Evolutionary conservation across 495 filamentous ascomycete species (phyloP).

Genomic region (Penicillium turbatum): DNA sequence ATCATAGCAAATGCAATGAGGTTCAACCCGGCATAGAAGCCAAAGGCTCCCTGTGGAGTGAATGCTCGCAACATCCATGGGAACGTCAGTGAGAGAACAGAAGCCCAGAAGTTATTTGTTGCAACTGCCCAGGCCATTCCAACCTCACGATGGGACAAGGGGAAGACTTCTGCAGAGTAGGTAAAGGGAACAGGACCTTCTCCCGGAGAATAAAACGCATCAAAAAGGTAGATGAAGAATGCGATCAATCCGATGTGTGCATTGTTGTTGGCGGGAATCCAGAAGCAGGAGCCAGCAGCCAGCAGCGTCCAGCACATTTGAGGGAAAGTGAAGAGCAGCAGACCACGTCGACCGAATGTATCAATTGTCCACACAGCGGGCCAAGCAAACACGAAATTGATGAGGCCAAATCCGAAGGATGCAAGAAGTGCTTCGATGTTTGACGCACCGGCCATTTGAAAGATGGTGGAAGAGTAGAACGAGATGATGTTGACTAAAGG

Average conservation of each 20-base stretch:
- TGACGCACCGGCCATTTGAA: conserved; percentile 56
- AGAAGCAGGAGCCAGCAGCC: conserved; percentile 65
- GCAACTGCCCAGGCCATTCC: conserved; percentile 74
- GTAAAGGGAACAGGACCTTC: conserved; percentile 82
- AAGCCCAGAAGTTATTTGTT: conserved; percentile 63
- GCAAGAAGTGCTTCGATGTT: conserved; percentile 60
- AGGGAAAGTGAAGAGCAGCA: conserved; percentile 82
- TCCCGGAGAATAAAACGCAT: conserved; percentile 70
- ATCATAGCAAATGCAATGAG: conserved; percentile 60
- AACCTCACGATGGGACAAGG: conserved; percentile 66
- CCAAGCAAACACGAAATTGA: conserved; percentile 82
- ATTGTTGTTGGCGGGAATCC: conserved; percentile 47
- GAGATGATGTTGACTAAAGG: conserved; percentile 62
- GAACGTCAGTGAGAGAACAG: conserved; percentile 61
- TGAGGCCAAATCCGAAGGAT: conserved; percentile 73
- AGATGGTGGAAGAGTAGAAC: conserved; percentile 80
- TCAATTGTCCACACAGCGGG: conserved; percentile 84
- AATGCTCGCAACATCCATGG: conserved; percentile 56
- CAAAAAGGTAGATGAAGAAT: conserved; percentile 68
- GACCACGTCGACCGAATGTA: conserved; percentile 69
- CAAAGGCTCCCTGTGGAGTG: conserved; percentile 51
- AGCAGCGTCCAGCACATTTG: conserved; percentile 79
- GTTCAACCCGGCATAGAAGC: conserved; percentile 60
- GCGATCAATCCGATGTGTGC: conserved; percentile 62
- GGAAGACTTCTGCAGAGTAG: conserved; percentile 76